phyloP scores from a whole-genome alignment of 495 filamentous ascomycete species.

The Penicillium goetzii region DNA sequence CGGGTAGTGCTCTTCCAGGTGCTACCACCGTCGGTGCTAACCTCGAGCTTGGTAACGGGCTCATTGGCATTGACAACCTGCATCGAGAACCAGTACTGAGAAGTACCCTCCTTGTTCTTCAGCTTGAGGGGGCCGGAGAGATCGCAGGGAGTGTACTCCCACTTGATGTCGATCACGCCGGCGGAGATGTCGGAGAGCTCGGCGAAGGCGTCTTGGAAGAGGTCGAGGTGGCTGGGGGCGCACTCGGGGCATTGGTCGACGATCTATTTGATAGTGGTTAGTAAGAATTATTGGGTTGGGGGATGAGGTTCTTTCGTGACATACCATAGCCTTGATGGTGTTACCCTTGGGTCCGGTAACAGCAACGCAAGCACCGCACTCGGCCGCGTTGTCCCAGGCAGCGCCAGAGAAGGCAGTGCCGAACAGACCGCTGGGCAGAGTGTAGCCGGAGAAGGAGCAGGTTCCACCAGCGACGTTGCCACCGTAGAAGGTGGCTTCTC shows the following conservation, averaged over 20 bases:
- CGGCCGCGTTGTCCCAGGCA: constrained; percentile 53
- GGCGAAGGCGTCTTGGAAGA: constrained; percentile 60
- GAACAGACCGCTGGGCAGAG: constrained; percentile 55
- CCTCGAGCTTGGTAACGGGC: constrained; percentile 54
- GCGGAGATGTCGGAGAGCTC: constrained; percentile 46
- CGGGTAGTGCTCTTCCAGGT: constrained; percentile 56
- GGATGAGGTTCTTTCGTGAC: constrained; percentile 7
- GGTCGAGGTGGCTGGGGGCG: constrained; percentile 59
- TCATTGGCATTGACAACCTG: constrained; percentile 62
- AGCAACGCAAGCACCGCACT: constrained; percentile 61
- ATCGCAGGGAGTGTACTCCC: constrained; percentile 54
- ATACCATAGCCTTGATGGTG: constrained; percentile 65
- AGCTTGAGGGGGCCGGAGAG: constrained; percentile 55
- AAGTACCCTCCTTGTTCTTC: constrained; percentile 61
- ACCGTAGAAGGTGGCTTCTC: constrained; percentile 57
- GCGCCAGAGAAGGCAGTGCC: constrained; percentile 58
- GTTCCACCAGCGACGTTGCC: constrained; percentile 61
- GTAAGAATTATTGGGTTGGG: background rate
- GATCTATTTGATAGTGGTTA: constrained; percentile 40
- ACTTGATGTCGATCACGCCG: constrained; percentile 60
- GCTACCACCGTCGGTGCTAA: constrained; percentile 58
- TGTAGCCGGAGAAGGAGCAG: constrained; percentile 63
- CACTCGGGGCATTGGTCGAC: constrained; percentile 66
- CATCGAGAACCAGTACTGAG: constrained; percentile 59
- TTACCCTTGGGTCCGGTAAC: constrained; percentile 59